Base-by-base conservation (phyloP, 305 asterid genomes). In the Solanum chacoense region DNA sequence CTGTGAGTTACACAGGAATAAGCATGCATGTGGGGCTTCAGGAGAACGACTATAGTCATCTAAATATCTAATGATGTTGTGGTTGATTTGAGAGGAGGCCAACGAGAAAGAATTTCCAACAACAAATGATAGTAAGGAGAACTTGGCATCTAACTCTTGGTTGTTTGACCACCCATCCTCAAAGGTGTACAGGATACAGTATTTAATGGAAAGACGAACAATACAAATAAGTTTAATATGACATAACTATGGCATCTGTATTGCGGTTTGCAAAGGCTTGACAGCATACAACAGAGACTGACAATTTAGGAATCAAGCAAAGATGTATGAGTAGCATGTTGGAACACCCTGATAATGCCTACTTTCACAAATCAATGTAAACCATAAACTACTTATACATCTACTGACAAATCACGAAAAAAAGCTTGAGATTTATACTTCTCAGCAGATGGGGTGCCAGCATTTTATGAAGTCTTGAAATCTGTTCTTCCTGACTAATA, bases 371-470 rank as follows among this genome's bases (percentile, higher is more conserved):
- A 84, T 55, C 31, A 50, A 83, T 55, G 72, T 12, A 55, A 84
- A 32, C 45, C 16, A 55, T 32, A 84, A 32, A 84, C 87, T 29
- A 84, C 31, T 22, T 29, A 32, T 55, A 31, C 32, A 86, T 71
- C 31, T 45, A 67, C 34, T 67, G 87, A 79, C 87, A 84, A 84
- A 77, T 85, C 73, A 88, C 87, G 22, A 73, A 87, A 67, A 84
- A 20, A 85, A 85, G 90, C 89, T 88, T 77, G 87, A 90, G 94
- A 89, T 88, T 85, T 95, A 88, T 97, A 97, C 99, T 96, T 94
- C 99, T 93, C 29, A 97, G 95, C 40, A 97, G 98, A 94, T 97
- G 99, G 65, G 99, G 99, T 11, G 97, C 98, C 96, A 97, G 93
- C 98, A 97, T 96, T 92, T 92, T 95, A 89, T 97, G 99, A 89